Evolutionary conservation across 2,329 filamentous ascomycete genomes (phyloP), one percentile per base, ranked within the genome.

Genomic region (Beauveria asiatica): DNA sequence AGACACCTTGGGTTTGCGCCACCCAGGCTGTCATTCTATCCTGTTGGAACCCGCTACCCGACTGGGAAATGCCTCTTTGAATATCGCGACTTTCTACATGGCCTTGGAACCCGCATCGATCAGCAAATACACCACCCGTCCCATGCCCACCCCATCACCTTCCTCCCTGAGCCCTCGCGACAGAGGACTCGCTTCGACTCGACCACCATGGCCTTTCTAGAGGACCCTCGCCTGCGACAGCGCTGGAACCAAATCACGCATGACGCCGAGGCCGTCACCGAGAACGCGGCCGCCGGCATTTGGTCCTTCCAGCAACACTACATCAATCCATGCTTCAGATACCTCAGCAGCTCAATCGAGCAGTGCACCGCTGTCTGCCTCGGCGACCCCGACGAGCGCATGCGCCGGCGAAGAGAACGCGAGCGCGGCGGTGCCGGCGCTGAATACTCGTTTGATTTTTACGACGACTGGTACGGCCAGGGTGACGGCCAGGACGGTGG

Each of bases 371-470:
- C 84, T 13, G 83, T 86, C 58, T 90, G 90, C 65, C 74, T 86
- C 41, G 88, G 89, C 58, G 85, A 84, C 68, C 83, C 84, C 59
- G 88, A 92, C 66, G 89, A 93, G 70, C 85, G 89, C 61, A 77
- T 85, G 53, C 85, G 89, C 33, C 84, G 90, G 60, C 75, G 78
- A 50, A 79, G 87, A 63, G 85, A 91, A 67, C 83, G 88, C 49
- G 81, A 82, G 21, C 77, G 81, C 9, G 76, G 78, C 25, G 74
- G 76, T 62, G 84, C 83, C 2, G 74, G 85, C 56, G 89, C 92
- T 30, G 92, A 97, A 74, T 84, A 89, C 67, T 92, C 84, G 68
- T 97, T 97, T 71, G 93, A 97, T 73, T 97, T 97, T 72, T 97
- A 97, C 76, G 93, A 97, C 73, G 93, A 97, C 73, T 97, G 93